These are phyloP conservation scores for Meyerozyma guilliermondii DNA, from an alignment of 1,139 yeast genomes.

Conservation along the genomic window DNA sequence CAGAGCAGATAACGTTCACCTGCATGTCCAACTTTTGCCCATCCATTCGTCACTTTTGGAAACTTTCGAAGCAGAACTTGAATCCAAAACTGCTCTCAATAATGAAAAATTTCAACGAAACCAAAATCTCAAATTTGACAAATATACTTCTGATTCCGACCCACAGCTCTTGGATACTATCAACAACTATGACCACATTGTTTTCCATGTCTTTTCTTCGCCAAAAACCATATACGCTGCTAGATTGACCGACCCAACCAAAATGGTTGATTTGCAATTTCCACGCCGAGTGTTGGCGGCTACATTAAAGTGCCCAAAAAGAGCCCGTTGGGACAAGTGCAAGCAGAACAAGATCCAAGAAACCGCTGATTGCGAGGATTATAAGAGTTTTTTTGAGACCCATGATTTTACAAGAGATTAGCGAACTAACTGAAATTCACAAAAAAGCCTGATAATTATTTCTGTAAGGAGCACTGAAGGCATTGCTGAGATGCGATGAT, in stretches of 20 bases:
- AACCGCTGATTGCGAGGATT: slow-evolving; percentile 52
- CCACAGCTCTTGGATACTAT: slow-evolving; percentile 19
- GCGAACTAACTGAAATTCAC: too few relatives aligned
- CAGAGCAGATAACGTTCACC: slow-evolving; percentile 54
- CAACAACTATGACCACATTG: slow-evolving; percentile 35
- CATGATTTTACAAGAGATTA: slow-evolving; percentile 40
- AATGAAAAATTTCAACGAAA: slow-evolving; percentile 44
- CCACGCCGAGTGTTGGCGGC: slow-evolving; percentile 73
- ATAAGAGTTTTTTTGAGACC: slow-evolving; percentile 44
- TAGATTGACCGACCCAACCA: slow-evolving; percentile 18
- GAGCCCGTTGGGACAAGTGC: slow-evolving; percentile 74
- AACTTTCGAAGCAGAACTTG: slow-evolving; percentile 29
- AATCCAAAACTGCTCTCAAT: slow-evolving; percentile 40
- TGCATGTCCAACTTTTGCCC: slow-evolving; percentile 62
- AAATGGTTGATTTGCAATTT: slow-evolving; percentile 62
- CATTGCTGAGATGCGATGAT: too few relatives aligned
- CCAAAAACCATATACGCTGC: slow-evolving; percentile 18
- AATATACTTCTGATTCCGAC: slow-evolving; percentile 21
- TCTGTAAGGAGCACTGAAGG: too few relatives aligned
- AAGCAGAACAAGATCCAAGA: slow-evolving; percentile 56
- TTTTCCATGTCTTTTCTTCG: slow-evolving; percentile 27
- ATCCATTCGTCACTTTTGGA: slow-evolving; percentile 38
- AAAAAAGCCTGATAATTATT: too few relatives aligned
- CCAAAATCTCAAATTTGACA: slow-evolving; percentile 37
- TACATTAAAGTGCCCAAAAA: slow-evolving; percentile 51